A percentile compares a stretch with the other conserved stretches of the same genome.
phyloP scores from a whole-genome alignment of 345 rosid genomes.

The Hibiscus syriacus region DNA sequence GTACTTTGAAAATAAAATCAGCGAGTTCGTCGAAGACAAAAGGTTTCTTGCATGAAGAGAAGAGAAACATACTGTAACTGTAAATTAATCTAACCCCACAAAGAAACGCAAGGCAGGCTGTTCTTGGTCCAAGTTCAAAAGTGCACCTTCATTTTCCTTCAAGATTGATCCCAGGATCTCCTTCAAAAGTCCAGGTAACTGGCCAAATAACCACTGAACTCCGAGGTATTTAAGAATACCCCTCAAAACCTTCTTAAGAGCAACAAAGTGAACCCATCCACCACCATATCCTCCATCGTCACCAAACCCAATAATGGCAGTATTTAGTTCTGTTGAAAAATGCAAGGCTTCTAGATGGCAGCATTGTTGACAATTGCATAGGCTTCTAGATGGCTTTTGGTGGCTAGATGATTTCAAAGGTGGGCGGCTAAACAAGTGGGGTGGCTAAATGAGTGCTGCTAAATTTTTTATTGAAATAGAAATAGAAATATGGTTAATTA shows the following conservation, averaged over 20 bases:
- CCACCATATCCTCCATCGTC: slow-evolving; percentile 99
- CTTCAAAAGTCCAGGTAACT: slow-evolving; percentile 84
- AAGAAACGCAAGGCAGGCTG: slow-evolving; percentile 98
- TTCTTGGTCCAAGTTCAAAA: slow-evolving; percentile 95
- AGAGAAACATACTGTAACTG: neutral
- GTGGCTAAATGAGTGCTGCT: too few relatives aligned
- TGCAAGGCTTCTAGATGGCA: too few relatives aligned
- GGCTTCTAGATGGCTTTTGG: too few relatives aligned
- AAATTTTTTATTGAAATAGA: too few relatives aligned
- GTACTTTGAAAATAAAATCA: neutral
- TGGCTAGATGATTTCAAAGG: too few relatives aligned
- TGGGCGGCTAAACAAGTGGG: too few relatives aligned
- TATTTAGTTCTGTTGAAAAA: too few relatives aligned
- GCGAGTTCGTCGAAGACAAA: neutral
- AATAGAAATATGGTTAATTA: too few relatives aligned
- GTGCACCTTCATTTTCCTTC: slow-evolving; percentile 31
- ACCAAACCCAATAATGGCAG: slow-evolving; percentile 94
- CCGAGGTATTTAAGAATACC: slow-evolving; percentile 98
- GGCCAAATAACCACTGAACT: slow-evolving; percentile 92
- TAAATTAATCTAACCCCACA: slow-evolving; percentile 69
- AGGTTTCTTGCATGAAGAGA: neutral
- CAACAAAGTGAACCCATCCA: slow-evolving; percentile 99
- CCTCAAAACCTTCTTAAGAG: slow-evolving; percentile 91
- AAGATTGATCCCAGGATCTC: slow-evolving; percentile 85
- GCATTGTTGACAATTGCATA: too few relatives aligned